phyloP scores from a whole-genome alignment of 2,329 filamentous ascomycete genomes.

The Aureobasidium mangrovei region DNA sequence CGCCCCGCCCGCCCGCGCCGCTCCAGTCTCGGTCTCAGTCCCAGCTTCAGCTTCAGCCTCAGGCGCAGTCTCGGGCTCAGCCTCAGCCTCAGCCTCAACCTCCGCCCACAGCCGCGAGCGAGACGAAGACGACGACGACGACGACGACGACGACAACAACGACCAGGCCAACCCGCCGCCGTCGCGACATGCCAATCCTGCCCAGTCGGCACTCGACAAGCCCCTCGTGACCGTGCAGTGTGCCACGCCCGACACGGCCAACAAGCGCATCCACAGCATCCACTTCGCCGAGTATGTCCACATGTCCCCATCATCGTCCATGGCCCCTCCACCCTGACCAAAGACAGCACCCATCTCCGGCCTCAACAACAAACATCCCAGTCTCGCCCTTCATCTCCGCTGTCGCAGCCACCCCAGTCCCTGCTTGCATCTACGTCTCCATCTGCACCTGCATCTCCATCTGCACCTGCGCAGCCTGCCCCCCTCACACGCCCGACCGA shows the following conservation, averaged over 20 bases:
- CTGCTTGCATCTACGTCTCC: neutral
- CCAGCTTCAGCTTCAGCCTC: neutral
- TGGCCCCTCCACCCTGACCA: neutral
- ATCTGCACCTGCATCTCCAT: neutral
- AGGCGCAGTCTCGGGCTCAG: neutral
- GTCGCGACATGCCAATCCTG: neutral
- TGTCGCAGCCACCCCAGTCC: neutral
- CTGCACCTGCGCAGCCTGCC: neutral
- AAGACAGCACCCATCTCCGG: neutral
- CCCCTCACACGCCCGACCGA: neutral
- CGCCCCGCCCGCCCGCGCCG: too few relatives aligned
- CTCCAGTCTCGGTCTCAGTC: too few relatives aligned
- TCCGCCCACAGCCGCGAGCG: neutral
- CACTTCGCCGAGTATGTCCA: neutral
- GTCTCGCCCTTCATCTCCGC: neutral
- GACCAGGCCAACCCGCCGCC: neutral
- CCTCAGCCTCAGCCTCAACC: too few relatives aligned
- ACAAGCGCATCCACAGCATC: neutral
- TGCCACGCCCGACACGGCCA: neutral
- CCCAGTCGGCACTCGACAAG: neutral
- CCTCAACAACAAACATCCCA: neutral
- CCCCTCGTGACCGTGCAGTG: neutral
- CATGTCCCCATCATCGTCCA: neutral
- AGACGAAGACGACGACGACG: slow-evolving; percentile 17
- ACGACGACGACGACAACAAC: slow-evolving; percentile 18